phyloP scores from a whole-genome alignment of 1,284 basidiomycete species.

The Apiotrichum sp. region DNA sequence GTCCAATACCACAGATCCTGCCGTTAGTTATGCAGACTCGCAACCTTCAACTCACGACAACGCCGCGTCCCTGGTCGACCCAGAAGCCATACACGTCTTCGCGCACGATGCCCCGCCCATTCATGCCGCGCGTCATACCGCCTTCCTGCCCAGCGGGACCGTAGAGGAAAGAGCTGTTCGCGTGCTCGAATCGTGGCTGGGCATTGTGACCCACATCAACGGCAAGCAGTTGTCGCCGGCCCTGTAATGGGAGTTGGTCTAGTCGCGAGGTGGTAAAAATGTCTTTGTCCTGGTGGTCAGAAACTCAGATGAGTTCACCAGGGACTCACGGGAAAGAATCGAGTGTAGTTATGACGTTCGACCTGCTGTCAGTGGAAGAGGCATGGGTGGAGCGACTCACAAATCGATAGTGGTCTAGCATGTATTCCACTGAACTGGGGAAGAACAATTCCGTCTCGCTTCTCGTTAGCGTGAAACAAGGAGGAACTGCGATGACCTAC shows the following conservation, averaged over 20 bases:
- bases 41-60: conserved; percentile 30
- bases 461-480: not conserved
- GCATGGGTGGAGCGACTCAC: conserved; percentile 3
- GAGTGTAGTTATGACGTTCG: conserved; percentile 17
- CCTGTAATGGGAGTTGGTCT: conserved; percentile 20
- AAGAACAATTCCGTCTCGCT: conserved; percentile 35
- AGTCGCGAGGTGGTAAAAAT: conserved; percentile 20
- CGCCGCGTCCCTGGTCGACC: conserved; percentile 35
- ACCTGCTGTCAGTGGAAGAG: conserved; percentile 11
- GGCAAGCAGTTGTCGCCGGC: conserved; percentile 22
- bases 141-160: conserved; percentile 32
- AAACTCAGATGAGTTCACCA: not conserved
- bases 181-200: conserved; percentile 29
- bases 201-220: conserved; percentile 33
- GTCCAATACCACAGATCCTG: conserved; percentile 45
- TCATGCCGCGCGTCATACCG: conserved; percentile 15
- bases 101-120: conserved; percentile 26
- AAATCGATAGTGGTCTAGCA: conserved; percentile 37
- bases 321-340: not conserved
- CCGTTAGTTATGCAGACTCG: not conserved
- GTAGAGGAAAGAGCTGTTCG: conserved; percentile 27
- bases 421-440: conserved; percentile 40
- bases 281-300: conserved; percentile 17
- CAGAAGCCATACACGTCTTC: conserved; percentile 43
- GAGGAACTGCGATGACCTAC: conserved; percentile 15